Conservation (phyloP, 805 yeast genomes). For the Myxozyma mucilagina region DNA sequence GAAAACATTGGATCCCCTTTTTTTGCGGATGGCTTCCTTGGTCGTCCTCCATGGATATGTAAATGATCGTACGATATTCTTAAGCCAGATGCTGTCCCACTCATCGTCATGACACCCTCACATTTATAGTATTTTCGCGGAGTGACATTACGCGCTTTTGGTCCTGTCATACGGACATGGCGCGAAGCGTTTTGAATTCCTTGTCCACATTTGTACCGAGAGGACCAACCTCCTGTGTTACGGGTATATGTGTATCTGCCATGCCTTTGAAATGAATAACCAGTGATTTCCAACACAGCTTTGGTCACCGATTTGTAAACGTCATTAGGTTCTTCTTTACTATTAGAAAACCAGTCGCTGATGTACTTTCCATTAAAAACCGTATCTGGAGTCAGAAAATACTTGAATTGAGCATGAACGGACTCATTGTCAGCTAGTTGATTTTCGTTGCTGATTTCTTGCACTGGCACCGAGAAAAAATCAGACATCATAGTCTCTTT, state of each 20-base stretch:
- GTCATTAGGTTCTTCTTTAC: constrained; percentile 8
- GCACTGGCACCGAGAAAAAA: constrained; percentile 8
- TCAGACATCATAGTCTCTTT: constrained; percentile 3
- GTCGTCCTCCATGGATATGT: constrained; percentile 11
- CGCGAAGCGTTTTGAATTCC: constrained; percentile 10
- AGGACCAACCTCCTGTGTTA: constrained; percentile 15
- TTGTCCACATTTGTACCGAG: constrained; percentile 15
- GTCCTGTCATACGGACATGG: constrained; percentile 1
- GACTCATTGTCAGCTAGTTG: neutral
- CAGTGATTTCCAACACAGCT: constrained; percentile 11
- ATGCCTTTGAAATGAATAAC: constrained; percentile 13
- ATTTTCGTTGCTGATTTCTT: neutral
- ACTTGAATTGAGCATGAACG: constrained; percentile 9
- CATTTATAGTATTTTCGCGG: constrained; percentile 9
- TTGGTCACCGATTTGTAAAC: constrained; percentile 1
- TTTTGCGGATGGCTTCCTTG: constrained; percentile 8
- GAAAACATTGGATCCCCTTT: constrained; percentile 7
- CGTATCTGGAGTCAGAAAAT: neutral
- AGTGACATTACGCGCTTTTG: constrained; percentile 8
- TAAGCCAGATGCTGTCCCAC: constrained; percentile 4
- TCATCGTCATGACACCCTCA: constrained; percentile 3
- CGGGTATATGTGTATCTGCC: constrained; percentile 13
- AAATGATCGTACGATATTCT: constrained; percentile 8
- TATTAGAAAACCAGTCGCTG: constrained; percentile 2
- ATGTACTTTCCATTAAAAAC: neutral